A percentile compares a stretch with the other conserved stretches of the same genome.
phyloP scores from a whole-genome alignment of 2,329 filamentous ascomycete genomes.

The Nothomitra cinnamomea region DNA sequence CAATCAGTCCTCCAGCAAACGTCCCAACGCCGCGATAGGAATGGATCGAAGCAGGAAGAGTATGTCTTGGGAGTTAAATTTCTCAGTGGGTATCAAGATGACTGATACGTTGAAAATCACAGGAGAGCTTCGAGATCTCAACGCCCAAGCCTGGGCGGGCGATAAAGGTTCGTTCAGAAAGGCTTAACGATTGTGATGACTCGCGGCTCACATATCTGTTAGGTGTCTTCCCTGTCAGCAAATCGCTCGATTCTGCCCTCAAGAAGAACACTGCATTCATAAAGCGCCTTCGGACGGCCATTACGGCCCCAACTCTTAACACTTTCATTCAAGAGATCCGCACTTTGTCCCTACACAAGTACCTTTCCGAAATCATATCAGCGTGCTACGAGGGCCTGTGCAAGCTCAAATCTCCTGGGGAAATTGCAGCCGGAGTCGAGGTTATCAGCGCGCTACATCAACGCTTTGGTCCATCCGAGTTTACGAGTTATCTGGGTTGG shows the following conservation, averaged over 20 bases:
- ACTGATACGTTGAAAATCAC: constrained; percentile 7
- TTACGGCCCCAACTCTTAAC: constrained; percentile 59
- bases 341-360: constrained; percentile 83
- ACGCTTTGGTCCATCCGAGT: constrained; percentile 77
- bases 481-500: constrained; percentile 86
- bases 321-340: constrained; percentile 85
- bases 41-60: constrained; percentile 35
- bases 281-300: constrained; percentile 80
- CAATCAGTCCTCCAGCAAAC: neutral
- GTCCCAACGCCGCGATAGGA: neutral
- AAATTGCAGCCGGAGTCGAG: constrained; percentile 82
- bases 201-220: constrained; percentile 16
- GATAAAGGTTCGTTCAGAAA: constrained; percentile 48
- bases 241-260: constrained; percentile 78
- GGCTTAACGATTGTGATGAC: constrained; percentile 8
- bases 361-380: constrained; percentile 90
- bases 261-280: constrained; percentile 99
- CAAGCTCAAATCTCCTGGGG: constrained; percentile 78
- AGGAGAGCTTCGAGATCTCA: constrained; percentile 86
- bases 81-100: neutral
- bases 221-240: constrained; percentile 66
- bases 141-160: constrained; percentile 74
- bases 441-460: constrained; percentile 92
- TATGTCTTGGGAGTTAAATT: constrained; percentile 16
- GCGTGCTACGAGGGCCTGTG: constrained; percentile 90